Percentiles rank a stretch among this genome's conserved stretches.
phyloP scores from a whole-genome alignment of 2,329 filamentous ascomycete genomes.

The Apiospora saccharicola region DNA sequence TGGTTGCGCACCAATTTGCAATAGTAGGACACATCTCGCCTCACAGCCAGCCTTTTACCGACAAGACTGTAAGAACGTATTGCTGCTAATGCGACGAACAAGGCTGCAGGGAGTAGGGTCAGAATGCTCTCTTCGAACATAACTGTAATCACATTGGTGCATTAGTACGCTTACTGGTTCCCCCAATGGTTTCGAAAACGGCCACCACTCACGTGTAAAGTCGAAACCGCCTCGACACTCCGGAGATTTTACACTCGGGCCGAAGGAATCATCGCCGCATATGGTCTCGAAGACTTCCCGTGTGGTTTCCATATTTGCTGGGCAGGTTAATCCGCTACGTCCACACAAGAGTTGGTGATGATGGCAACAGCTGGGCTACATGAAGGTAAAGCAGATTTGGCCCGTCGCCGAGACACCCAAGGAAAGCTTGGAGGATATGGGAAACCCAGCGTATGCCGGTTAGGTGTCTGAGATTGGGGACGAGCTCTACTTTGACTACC shows the following conservation, averaged over 20 bases:
- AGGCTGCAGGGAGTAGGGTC: slow-evolving; percentile 21
- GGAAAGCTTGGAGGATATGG: slow-evolving; percentile 15
- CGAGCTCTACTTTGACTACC: not conserved
- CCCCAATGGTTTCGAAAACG: slow-evolving; percentile 6
- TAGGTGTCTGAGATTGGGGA: not conserved
- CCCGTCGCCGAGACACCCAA: slow-evolving; percentile 1
- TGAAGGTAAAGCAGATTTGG: not conserved
- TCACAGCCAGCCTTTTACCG: slow-evolving; percentile 3
- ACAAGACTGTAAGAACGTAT: slow-evolving; percentile 23
- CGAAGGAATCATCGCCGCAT: slow-evolving; percentile 25
- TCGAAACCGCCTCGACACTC: slow-evolving; percentile 29
- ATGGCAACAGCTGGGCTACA: not conserved
- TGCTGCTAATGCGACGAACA: slow-evolving; percentile 23
- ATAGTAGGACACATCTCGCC: slow-evolving; percentile 9
- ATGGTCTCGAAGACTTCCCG: slow-evolving; percentile 1
- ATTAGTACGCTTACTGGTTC: not conserved
- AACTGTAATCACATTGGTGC: not conserved
- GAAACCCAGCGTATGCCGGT: not conserved
- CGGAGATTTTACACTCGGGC: slow-evolving; percentile 23
- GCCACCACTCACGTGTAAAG: slow-evolving; percentile 24
- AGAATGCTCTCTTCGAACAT: slow-evolving; percentile 24
- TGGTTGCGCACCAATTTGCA: slow-evolving; percentile 23
- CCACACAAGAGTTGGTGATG: slow-evolving; percentile 5
- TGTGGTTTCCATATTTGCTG: slow-evolving; percentile 4
- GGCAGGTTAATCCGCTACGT: not conserved